Base-by-base conservation (phyloP, 2,329 filamentous ascomycete species). In the Diaporthe eres region DNA sequence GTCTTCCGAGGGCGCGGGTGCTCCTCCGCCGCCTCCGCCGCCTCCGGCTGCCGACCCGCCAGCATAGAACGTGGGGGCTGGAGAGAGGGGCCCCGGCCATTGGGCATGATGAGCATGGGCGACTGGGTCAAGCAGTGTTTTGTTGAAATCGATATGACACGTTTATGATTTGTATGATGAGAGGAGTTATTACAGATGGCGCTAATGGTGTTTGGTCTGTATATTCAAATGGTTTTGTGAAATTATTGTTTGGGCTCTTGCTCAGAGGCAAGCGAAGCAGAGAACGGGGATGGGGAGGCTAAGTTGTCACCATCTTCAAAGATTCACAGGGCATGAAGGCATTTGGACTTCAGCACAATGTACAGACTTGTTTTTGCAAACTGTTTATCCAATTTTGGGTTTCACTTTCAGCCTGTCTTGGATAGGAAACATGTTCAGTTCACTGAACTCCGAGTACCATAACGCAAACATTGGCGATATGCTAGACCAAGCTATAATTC, bases 21-120 rank as follows among this genome's bases (percentile, higher is more conserved):
- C 71, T 37, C 71, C 49, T 7, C 47, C 34, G 2, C 47, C 71
- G 2, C 58, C 58, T 17, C 31, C 57, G 4, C 47, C 47, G 13
- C 31, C 71, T 28, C 34, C 71, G 17, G 71, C 25, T 19, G 44
- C 58, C 12, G 71, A 65, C 25, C 58, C 71, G 10, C 58, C 71
- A 13, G 58, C 47, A 8, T 73, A 37, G 31, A 44, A 19, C 1
- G 49, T 19, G 31, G 17, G 22, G 4, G 10, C 22, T 53, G 13
- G 8, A 6, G 15, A 12, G 5, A 25, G 34, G 3, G n/a, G 12
- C 9, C n/a, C n/a, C 6, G 5, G 34, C 19, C 6, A 2, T 6
- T 13, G 13, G n/a, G n/a, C 65, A 25, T 42, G 25, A 42, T 1
- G 15, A 25, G 19, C 15, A 5, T 42, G 49, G 2, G 17, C 4